Evolutionary conservation across 2,329 filamentous ascomycete species (phyloP).

Genomic region (Didymosphaeria variabile): DNA sequence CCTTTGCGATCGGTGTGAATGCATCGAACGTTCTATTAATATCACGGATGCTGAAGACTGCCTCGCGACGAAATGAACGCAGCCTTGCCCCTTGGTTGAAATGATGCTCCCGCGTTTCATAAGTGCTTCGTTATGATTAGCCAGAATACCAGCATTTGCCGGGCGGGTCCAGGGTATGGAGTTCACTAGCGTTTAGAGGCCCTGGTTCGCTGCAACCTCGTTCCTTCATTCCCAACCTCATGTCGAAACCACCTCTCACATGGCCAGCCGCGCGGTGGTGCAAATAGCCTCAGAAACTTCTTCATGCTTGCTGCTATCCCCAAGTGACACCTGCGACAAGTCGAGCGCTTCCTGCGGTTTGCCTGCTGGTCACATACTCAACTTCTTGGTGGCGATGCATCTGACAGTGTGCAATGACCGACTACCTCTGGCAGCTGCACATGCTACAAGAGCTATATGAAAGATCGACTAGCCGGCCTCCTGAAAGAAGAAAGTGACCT

Average conservation of each 20-base stretch:
- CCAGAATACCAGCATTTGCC: slow-evolving; percentile 19
- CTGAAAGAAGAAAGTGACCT: slow-evolving; percentile 12
- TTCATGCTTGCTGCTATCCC: neutral
- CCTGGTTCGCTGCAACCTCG: slow-evolving; percentile 32
- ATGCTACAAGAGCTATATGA: slow-evolving; percentile 3
- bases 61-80: slow-evolving; percentile 1
- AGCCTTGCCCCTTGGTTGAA: slow-evolving; percentile 18
- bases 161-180: slow-evolving; percentile 14
- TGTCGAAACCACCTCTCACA: slow-evolving; percentile 19
- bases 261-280: slow-evolving; percentile 4
- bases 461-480: neutral
- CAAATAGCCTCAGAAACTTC: slow-evolving; percentile 12
- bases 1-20: no score
- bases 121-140: slow-evolving; percentile 26
- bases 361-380: neutral
- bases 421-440: neutral
- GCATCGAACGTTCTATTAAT: neutral
- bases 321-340: neutral
- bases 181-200: slow-evolving; percentile 23
- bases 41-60: slow-evolving; percentile 4
- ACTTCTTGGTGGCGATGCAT: neutral
- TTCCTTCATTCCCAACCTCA: slow-evolving; percentile 24
- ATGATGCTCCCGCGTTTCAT: slow-evolving; percentile 17
- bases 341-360: neutral
- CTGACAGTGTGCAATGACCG: slow-evolving; percentile 15